Base-by-base conservation (phyloP, 2,329 filamentous ascomycete genomes). In the Ceratocystis alfenasii region DNA sequence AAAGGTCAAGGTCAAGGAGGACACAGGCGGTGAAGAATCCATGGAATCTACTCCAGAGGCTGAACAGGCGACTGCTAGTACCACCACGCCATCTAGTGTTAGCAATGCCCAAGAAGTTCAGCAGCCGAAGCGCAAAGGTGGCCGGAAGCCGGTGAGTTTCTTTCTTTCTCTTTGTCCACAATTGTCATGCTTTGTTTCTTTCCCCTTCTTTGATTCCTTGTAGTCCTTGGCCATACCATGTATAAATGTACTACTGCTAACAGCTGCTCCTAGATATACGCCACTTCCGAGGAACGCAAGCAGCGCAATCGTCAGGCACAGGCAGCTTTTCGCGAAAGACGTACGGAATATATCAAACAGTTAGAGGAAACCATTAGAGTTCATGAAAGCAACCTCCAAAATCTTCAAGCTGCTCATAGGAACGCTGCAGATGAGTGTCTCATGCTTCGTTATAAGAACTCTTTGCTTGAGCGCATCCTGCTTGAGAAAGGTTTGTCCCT, bases 301-400 rank as follows among this genome's bases (percentile, higher is more conserved):
- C 94, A 97, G 78, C 86, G 94, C 70, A 99, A 99, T 74, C 83
- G 94, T 71, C 94, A 97, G 79, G 94, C 94, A 61, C 94, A 99
- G 78, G 94, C 94, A 65, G 94, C 94, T 67, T 99, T 99, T 73
- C 87, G 94, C 71, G 94, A 99, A 78, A 88, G 94, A 70, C 87
- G 94, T 67, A 97, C 93, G 65, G 94, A 99, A 79, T 99, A 99
- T 76, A 99, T 99, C 79, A 97, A 97, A 79, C 94, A 99, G 76
- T 83, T 99, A 30, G 94, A 99, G 78, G 90, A 93, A 71, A 95
- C 92, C 66, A 97, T 99, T 76, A 93, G 94, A 73, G 89, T 94
- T 71, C 93, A 97, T 80, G 94, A 99, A 77, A 90, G 95, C 72
- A 93, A 90, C 72, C 81, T 97, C 66, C 89, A 95, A 72, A 95